Percentiles rank a stretch among this genome's conserved stretches.
Conservation (phyloP, 768 basidiomycete genomes). For the Heimioporus sp. region DNA sequence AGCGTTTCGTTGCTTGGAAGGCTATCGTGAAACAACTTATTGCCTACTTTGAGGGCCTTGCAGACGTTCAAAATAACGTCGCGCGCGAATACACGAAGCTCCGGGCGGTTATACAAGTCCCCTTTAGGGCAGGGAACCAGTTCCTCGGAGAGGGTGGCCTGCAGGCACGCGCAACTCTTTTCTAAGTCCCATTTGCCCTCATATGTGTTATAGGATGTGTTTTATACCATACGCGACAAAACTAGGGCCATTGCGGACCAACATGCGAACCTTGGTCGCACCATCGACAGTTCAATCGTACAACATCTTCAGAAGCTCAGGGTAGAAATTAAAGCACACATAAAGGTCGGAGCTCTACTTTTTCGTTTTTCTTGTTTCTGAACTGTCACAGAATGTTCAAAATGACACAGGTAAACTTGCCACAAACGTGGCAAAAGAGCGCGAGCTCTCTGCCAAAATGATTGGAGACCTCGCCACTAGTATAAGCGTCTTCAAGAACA, state of each 20-base stretch:
- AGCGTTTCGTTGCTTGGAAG: constrained; percentile 93
- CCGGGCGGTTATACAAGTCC: constrained; percentile 94
- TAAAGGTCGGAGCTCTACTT: constrained; percentile 56
- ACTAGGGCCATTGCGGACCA: constrained; percentile 92
- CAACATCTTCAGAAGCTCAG: constrained; percentile 96
- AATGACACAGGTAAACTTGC: constrained; percentile 95
- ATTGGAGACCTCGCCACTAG: constrained; percentile 85
- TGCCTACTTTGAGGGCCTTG: constrained; percentile 68
- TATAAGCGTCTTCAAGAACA: constrained; percentile 93
- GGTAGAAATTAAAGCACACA: constrained; percentile 95
- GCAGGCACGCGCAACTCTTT: constrained; percentile 48
- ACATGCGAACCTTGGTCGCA: constrained; percentile 93
- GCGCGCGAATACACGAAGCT: constrained; percentile 92
- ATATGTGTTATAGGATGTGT: constrained; percentile 64
- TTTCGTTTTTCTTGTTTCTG: neutral
- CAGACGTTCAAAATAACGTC: constrained; percentile 92
- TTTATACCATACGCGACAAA: constrained; percentile 90
- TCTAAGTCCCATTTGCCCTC: neutral
- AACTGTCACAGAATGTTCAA: constrained; percentile 71
- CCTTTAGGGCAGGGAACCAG: constrained; percentile 93
- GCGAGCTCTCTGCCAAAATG: constrained; percentile 75
- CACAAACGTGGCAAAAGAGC: constrained; percentile 87
- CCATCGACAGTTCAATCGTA: constrained; percentile 95
- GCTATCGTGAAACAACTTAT: constrained; percentile 95
- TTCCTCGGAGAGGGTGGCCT: constrained; percentile 97